A percentile compares a stretch with the other conserved stretches of the same genome.
phyloP scores from a whole-genome alignment of 2,329 filamentous ascomycete genomes.

The Verticillium alfalfae region DNA sequence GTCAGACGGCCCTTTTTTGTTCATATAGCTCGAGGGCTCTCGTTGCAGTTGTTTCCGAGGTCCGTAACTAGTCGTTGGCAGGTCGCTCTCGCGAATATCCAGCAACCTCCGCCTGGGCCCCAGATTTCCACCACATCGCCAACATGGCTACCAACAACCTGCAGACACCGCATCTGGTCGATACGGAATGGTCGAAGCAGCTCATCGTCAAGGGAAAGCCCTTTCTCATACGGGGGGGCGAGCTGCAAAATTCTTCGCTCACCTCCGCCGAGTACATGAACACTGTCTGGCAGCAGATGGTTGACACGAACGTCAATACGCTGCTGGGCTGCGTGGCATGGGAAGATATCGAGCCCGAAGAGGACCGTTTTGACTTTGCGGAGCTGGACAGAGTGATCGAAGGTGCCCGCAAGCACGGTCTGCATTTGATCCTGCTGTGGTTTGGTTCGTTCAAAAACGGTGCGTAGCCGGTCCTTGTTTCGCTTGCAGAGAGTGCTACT shows the following conservation, averaged over 20 bases:
- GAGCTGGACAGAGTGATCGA: slow-evolving; percentile 18
- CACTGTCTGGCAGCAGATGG: slow-evolving; percentile 19
- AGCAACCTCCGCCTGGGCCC: background rate
- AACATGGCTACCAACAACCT: background rate
- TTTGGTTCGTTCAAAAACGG: slow-evolving; percentile 24
- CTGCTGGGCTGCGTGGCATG: slow-evolving; percentile 23
- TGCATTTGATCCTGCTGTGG: slow-evolving; percentile 22
- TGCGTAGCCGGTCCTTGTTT: background rate
- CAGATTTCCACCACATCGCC: background rate
- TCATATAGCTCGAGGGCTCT: background rate
- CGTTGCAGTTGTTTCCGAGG: background rate
- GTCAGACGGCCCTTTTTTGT: background rate
- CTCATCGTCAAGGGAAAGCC: slow-evolving; percentile 21
- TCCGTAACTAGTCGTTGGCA: background rate
- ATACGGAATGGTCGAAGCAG: slow-evolving; percentile 17
- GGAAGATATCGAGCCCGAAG: slow-evolving; percentile 24
- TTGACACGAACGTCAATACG: slow-evolving; percentile 20
- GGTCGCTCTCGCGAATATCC: background rate
- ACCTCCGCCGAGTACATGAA: slow-evolving; percentile 19
- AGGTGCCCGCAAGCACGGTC: slow-evolving; percentile 14
- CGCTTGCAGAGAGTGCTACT: background rate
- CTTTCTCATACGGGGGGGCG: slow-evolving; percentile 21
- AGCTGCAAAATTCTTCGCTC: slow-evolving; percentile 25
- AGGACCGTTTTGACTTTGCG: slow-evolving; percentile 20
- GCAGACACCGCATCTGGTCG: background rate